Base-by-base conservation (phyloP, 2,329 filamentous ascomycete genomes). In the Chrysoporthe cubensis region DNA sequence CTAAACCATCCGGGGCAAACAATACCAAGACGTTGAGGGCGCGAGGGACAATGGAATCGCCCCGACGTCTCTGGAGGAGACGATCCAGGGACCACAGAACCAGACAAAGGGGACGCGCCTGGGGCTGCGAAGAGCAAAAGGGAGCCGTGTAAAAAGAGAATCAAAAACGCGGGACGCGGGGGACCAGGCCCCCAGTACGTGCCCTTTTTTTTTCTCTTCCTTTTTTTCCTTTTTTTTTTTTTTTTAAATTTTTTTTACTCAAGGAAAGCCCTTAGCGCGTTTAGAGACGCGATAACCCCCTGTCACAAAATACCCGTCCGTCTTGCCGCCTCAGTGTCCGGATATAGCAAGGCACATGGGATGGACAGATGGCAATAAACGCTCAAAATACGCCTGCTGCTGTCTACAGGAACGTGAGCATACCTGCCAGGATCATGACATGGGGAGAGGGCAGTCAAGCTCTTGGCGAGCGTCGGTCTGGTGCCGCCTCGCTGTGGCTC, bases 251-350 rank as follows among this genome's bases (percentile, higher is more conserved):
- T 26, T 26, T 26, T 26, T 26, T 26, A 26, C 26, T 26, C 26
- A 52, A 42, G 32, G 32, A 18, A 52, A 50, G 16, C 18, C 52
- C 46, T 52, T 62, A 62, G 60, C 60, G 60, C 60, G 46, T 62
- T 62, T 62, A 18, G 60, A 62, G 52, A 62, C 60, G 60, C 44
- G 44, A 52, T 54, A 62, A 52, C 46, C n/a, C 26, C 46, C 21
- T 34, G 60, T 46, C 59, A 14, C 44, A 52, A 40, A 11, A 9
- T 26, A 11, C 43, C 58, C 43, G 21, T 60, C 26, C 40, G 58
- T 60, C 46, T 60, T 14, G 21, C 58, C 18, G 21, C 21, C 16
- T 21, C 42, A 46, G 18, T 56, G n/a, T 56, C n/a, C n/a, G 46
- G 13, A 21, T 21, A 9, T 40, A 40, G 37, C 37, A 26, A 26